Percentiles rank a stretch among this genome's conserved stretches.
Evolutionary conservation across 2,329 filamentous ascomycete genomes (phyloP).

Genomic region (Endoconidiophora laricicola): DNA sequence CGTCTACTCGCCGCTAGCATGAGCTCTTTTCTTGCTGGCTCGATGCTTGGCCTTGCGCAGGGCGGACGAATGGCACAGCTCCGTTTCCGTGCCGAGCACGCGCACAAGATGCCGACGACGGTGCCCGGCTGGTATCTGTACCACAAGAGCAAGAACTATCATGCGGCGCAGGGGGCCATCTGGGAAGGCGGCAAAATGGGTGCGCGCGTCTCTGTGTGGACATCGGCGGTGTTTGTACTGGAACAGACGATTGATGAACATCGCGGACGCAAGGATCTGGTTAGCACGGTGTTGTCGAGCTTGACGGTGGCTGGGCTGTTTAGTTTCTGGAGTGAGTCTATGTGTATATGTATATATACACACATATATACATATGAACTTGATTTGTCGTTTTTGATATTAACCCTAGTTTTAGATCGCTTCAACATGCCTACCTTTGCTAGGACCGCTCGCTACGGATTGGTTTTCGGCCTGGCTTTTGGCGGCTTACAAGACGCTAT

Average conservation of each 20-base stretch:
- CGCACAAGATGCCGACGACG: slow-evolving; percentile 73
- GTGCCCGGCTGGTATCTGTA: slow-evolving; percentile 94
- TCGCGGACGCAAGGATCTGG: slow-evolving; percentile 52
- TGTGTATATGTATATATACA: neutral
- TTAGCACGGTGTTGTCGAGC: slow-evolving; percentile 69
- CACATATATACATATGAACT: neutral
- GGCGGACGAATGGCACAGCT: slow-evolving; percentile 60
- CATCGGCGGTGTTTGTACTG: slow-evolving; percentile 57
- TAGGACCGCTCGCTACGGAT: slow-evolving; percentile 61
- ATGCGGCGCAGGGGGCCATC: slow-evolving; percentile 59
- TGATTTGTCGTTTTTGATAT: neutral
- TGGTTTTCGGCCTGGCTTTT: slow-evolving; percentile 64
- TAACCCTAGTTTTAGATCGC: slow-evolving; percentile 36
- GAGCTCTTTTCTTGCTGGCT: slow-evolving; percentile 50
- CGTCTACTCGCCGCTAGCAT: slow-evolving; percentile 50
- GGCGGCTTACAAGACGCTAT: slow-evolving; percentile 67
- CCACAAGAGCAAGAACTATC: slow-evolving; percentile 95
- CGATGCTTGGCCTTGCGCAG: slow-evolving; percentile 52
- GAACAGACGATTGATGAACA: slow-evolving; percentile 75
- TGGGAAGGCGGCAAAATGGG: slow-evolving; percentile 67
- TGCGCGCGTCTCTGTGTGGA: slow-evolving; percentile 52
- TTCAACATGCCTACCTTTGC: slow-evolving; percentile 64
- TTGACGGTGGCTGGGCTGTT: slow-evolving; percentile 73
- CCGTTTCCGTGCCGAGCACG: slow-evolving; percentile 88
- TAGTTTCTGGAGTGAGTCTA: slow-evolving; percentile 61